These are phyloP conservation scores for Venustampulla echinocandica DNA, from an alignment of 495 filamentous ascomycete genomes.

Conservation along the genomic window DNA sequence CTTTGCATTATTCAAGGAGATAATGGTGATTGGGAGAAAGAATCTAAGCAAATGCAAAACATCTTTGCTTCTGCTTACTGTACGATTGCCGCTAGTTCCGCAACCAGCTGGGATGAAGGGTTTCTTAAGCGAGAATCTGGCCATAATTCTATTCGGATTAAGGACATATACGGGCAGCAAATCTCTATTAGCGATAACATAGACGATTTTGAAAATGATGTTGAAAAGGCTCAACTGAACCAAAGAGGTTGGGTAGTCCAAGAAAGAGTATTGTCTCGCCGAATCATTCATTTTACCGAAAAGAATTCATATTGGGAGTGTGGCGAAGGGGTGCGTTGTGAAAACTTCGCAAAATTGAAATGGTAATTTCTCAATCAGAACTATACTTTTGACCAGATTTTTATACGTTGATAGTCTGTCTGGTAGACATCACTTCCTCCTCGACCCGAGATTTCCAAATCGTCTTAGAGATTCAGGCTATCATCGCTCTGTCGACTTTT, in stretches of 20 bases:
- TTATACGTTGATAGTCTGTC: too few relatives aligned
- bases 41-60: neutral
- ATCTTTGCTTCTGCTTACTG: neutral
- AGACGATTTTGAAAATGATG: neutral
- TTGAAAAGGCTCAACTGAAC: conserved; percentile 18
- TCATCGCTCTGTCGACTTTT: neutral
- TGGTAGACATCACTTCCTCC: neutral
- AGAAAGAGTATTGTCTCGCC: conserved; percentile 25
- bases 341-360: neutral
- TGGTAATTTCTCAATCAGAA: neutral
- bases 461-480: neutral
- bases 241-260: conserved; percentile 29
- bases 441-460: neutral
- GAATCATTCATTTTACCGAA: conserved; percentile 22
- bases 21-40: neutral
- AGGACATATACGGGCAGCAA: neutral
- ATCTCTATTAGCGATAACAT: neutral
- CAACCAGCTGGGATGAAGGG: neutral
- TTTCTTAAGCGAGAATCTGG: neutral
- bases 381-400: too few relatives aligned
- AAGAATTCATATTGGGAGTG: conserved; percentile 29
- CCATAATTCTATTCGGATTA: neutral
- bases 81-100: neutral
- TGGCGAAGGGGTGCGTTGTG: neutral
- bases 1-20: neutral